Conservation (phyloP, 495 filamentous ascomycete genomes). For the Penicillium ucsense region DNA sequence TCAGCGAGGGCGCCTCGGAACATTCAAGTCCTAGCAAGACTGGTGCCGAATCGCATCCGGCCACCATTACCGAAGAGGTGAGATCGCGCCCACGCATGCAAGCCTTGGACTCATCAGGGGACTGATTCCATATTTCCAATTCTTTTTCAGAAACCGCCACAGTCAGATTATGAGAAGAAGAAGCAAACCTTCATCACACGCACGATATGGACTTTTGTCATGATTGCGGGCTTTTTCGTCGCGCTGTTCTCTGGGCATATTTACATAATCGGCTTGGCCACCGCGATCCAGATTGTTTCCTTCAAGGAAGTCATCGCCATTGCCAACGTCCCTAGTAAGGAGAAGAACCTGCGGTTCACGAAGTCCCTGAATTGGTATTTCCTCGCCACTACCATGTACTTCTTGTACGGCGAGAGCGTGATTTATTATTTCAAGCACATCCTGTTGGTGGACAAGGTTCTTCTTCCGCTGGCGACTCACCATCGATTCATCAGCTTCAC, state of each 20-base stretch:
- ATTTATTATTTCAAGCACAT: constrained; percentile 99
- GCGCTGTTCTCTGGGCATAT: constrained; percentile 92
- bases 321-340: constrained; percentile 83
- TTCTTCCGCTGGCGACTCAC: constrained; percentile 90
- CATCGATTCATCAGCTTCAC: constrained; percentile 98
- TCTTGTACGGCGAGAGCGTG: constrained; percentile 94
- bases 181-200: constrained; percentile 96
- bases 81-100: background rate
- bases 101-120: no score
- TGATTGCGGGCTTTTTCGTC: constrained; percentile 89
- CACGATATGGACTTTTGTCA: constrained; percentile 95
- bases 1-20: constrained; percentile 65
- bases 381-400: constrained; percentile 97
- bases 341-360: constrained; percentile 84
- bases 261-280: constrained; percentile 88
- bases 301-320: constrained; percentile 99
- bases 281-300: constrained; percentile 87
- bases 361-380: constrained; percentile 99
- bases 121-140: no score
- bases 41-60: constrained; percentile 32
- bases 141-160: constrained; percentile 30
- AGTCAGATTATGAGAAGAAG: constrained; percentile 93
- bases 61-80: constrained; percentile 44
- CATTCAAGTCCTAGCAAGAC: constrained; percentile 45
- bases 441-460: constrained; percentile 83